A percentile compares a stretch with the other conserved stretches of the same genome.
Conservation (phyloP, 352 stramenopile genomes). For the Globisporangium canariense region DNA sequence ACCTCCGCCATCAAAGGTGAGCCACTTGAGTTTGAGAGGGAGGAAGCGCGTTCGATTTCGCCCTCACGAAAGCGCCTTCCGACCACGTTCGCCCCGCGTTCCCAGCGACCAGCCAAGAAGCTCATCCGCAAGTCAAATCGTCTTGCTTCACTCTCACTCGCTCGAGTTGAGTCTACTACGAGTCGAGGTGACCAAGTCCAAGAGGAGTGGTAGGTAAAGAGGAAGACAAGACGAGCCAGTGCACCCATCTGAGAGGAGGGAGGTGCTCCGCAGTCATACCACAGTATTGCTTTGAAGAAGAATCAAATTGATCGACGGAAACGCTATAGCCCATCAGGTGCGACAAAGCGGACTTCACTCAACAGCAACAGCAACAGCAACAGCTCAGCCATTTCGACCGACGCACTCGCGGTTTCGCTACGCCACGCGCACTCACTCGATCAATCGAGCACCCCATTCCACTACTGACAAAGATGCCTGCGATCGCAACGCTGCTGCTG, state of each 20-base stretch:
- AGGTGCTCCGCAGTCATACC: not conserved
- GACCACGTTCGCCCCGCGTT: too few species aligned
- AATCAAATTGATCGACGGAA: not conserved
- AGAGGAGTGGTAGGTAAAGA: not conserved
- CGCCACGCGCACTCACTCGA: not conserved
- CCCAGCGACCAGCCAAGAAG: too few species aligned
- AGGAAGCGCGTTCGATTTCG: too few species aligned
- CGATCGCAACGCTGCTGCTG: conserved; percentile 16
- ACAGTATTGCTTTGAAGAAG: not conserved
- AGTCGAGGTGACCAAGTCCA: not conserved
- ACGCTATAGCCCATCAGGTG: not conserved
- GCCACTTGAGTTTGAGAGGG: too few species aligned
- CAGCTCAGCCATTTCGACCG: too few species aligned
- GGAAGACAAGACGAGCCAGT: not conserved
- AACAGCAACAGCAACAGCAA: not conserved
- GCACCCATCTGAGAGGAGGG: not conserved
- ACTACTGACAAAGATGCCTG: conserved; percentile 6
- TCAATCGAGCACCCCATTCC: not conserved
- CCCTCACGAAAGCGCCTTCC: too few species aligned
- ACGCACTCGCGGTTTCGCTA: conserved; percentile 4
- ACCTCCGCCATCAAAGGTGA: too few species aligned
- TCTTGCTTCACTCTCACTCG: not conserved
- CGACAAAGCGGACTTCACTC: conserved; percentile 1
- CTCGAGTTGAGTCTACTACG: not conserved
- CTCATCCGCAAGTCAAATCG: too few species aligned